Base-by-base conservation (phyloP, 306 rosid species). In the Ziziphus jujuba region DNA sequence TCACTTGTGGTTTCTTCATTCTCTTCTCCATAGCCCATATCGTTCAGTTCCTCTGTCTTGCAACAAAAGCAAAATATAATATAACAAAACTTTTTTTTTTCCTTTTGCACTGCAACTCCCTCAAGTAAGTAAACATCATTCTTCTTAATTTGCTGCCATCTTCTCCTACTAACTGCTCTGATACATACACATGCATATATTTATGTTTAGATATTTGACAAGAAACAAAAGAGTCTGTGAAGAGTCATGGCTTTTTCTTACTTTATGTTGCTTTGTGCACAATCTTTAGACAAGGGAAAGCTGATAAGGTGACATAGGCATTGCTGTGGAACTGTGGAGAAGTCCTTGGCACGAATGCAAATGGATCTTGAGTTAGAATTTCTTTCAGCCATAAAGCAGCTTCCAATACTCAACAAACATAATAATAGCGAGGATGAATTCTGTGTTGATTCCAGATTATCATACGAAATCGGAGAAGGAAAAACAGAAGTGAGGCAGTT, bases 121-220 rank as follows among this genome's bases (percentile, higher is more conserved):
- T 52, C 31, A 25, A 63, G 75, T 61, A 67, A 48, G 75, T 36
- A 75, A 72, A 31, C 61, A 62, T 78, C 63, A 71, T 78, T 72
- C 45, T 9, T 52, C 34, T 44, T 35, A 9, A n/a, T n/a, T n/a
- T n/a, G n/a, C 43, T 52, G 69, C 36, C 31, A 33, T 49, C 22
- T 56, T 68, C n/a, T 15, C 23, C 61, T 36, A 12, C 67, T 21
- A 49, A 49, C 71, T 56, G 14, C 56, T 21, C 35, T n/a, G 45
- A 7, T n/a, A n/a, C n/a, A n/a, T n/a, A n/a, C n/a, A n/a, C n/a
- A n/a, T n/a, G n/a, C n/a, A n/a, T n/a, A n/a, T n/a, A n/a, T n/a
- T n/a, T n/a, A n/a, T n/a, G n/a, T n/a, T n/a, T n/a, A n/a, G n/a
- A n/a, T n/a, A n/a, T n/a, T n/a, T n/a, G n/a, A n/a, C n/a, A n/a